A percentile compares a stretch with the other conserved stretches of the same genome.
Evolutionary conservation across 768 basidiomycete genomes (phyloP).

Genomic region (Rhodocollybia butyracea): DNA sequence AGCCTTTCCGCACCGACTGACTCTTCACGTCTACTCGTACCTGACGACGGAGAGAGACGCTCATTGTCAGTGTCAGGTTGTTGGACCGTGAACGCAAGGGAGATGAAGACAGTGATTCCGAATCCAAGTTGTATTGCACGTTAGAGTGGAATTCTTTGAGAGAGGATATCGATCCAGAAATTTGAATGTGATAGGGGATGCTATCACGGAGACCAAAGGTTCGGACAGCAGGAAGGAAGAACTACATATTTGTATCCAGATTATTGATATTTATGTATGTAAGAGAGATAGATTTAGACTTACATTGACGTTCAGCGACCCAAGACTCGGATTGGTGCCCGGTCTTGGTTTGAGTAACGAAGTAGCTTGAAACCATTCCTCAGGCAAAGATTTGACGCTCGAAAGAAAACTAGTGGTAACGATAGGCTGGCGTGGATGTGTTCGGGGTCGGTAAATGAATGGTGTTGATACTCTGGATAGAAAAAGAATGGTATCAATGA

Average conservation of each 20-base stretch:
- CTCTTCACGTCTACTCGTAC: conserved; percentile 4
- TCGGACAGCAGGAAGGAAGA: conserved; percentile 6
- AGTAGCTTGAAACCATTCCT: conserved; percentile 6
- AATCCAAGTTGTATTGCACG: neutral
- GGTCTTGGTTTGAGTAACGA: neutral
- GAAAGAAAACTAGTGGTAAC: neutral
- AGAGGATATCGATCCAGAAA: conserved; percentile 3
- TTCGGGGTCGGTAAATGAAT: conserved; percentile 4
- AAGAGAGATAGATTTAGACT: neutral
- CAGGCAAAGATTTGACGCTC: neutral
- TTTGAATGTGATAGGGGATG: conserved; percentile 7
- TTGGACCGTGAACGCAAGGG: neutral
- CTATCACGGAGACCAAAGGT: conserved; percentile 1
- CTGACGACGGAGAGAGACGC: conserved; percentile 3
- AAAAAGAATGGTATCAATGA: neutral
- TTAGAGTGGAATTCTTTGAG: conserved; percentile 2
- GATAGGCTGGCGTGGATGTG: conserved; percentile 3
- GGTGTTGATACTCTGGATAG: conserved; percentile 1
- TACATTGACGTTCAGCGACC: neutral
- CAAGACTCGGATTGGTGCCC: neutral
- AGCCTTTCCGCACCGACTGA: conserved; percentile 1
- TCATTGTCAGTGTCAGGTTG: neutral
- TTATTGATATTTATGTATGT: neutral
- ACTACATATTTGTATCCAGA: neutral
- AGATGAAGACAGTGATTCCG: neutral